Base-by-base conservation (phyloP, 805 yeast species). In the Torulaspora gathmanii region DNA sequence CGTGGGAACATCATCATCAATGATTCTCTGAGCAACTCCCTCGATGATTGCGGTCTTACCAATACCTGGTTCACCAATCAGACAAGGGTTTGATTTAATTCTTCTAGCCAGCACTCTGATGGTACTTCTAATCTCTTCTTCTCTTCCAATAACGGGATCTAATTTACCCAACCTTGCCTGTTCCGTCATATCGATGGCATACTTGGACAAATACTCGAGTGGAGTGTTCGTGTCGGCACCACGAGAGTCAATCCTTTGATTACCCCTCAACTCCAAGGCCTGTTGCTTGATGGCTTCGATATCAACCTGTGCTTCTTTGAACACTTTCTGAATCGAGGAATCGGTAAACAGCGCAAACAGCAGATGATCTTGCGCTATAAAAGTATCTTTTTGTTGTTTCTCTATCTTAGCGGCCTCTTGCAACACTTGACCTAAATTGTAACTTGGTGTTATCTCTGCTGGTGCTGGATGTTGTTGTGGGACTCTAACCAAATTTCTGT, bases 41-140 rank as follows among this genome's bases (percentile, higher is more conserved):
- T 93, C 99, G 42, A 93, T 96, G 57, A 93, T 91, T 25, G 95
- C 86, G 30, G 99, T 93, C 71, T 93, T 93, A 75, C 99, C 99
- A 43, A 93, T 97, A 80, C 99, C 99, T 33, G 99, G 96, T 61
- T 93, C 99, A 75, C 99, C 99, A 59, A 93, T 89, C 49, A 93
- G 71, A 58, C 95, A 93, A 12, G 98, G 96, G 64, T 93, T 93
- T 5, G 97, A 90, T 70, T 93, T 93, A 33, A 95, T 86, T 70
- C 99, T 81, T 71, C 99, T 83, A n/a, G 99, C 90, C 49, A 93
- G 74, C 3, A 93, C 96, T 50, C 98, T 79, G 48, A 93, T 91
- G 26, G 96, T 87, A 54, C 97, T 78, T 70, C 98, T 79, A 55
- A 93, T 93, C 70, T 93, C 99, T 68, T 93, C 99, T 67, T 93